Conservation (phyloP, 169 alveolate species). For the Plasmodium malariae region DNA sequence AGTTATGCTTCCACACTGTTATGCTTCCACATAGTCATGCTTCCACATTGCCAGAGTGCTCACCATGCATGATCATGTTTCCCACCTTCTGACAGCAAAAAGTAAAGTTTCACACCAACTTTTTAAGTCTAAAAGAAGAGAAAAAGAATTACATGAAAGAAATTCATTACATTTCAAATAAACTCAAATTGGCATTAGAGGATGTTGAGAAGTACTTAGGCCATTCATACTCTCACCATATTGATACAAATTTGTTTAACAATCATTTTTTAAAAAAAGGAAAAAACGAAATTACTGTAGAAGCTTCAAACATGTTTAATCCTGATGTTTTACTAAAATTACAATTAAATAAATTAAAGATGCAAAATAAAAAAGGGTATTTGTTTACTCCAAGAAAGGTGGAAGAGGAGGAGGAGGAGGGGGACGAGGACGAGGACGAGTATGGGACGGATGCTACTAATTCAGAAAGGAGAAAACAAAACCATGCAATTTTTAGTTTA, state of each 20-base stretch:
- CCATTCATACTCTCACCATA: slow-evolving; percentile 22
- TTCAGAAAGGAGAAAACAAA: not conserved
- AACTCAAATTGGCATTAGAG: slow-evolving; percentile 26
- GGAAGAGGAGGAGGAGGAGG: too few relatives aligned
- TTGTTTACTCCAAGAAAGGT: too few relatives aligned
- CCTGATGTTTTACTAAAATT: slow-evolving; percentile 17
- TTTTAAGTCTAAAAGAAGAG: slow-evolving; percentile 39
- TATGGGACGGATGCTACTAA: not conserved
- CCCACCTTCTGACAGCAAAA: slow-evolving; percentile 19
- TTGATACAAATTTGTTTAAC: slow-evolving; percentile 16
- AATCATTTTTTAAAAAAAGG: not conserved
- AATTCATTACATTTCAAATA: slow-evolving; percentile 26
- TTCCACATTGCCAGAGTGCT: too few relatives aligned
- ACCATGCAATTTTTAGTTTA: not conserved
- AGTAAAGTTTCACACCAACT: slow-evolving; percentile 14
- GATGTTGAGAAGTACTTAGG: slow-evolving; percentile 27
- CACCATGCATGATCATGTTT: not conserved
- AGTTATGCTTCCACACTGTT: too few relatives aligned
- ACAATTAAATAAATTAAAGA: slow-evolving; percentile 22
- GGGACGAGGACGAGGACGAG: not conserved
- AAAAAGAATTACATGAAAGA: slow-evolving; percentile 23
- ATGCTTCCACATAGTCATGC: too few relatives aligned
- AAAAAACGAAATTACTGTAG: not conserved
- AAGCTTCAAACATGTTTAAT: not conserved
- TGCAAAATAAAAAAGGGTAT: slow-evolving; percentile 2